Conservation (phyloP, 1,139 yeast species). For the Pichiaceae sp. region DNA sequence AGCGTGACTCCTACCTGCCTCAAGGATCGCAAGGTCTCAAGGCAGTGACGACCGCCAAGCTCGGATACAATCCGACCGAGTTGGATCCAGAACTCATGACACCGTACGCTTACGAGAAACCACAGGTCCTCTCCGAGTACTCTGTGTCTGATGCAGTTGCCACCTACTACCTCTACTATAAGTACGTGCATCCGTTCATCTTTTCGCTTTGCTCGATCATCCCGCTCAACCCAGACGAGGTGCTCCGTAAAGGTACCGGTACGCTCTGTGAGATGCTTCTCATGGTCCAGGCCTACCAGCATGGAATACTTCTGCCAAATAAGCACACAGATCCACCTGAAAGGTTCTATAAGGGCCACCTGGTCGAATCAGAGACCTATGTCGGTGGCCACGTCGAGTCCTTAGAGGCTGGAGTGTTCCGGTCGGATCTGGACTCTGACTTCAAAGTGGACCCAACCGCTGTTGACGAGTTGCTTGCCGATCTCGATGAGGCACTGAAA, state of each 20-base stretch:
- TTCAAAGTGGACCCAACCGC: conserved; percentile 78
- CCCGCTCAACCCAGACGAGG: conserved; percentile 96
- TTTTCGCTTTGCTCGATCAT: conserved; percentile 92
- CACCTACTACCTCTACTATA: conserved; percentile 90
- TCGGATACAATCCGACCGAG: conserved; percentile 95
- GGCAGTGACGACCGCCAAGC: conserved; percentile 92
- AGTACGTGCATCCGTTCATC: conserved; percentile 95
- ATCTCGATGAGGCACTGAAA: conserved; percentile 66
- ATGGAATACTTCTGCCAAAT: conserved; percentile 75
- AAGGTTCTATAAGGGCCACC: conserved; percentile 88
- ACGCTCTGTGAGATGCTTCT: conserved; percentile 96
- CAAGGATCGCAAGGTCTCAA: conserved; percentile 98
- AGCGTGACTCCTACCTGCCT: conserved; percentile 93
- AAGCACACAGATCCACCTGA: conserved; percentile 90
- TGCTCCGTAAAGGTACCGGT: conserved; percentile 94
- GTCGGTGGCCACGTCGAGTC: conserved; percentile 99
- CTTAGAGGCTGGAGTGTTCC: conserved; percentile 92
- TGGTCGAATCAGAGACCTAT: conserved; percentile 91
- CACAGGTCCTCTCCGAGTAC: conserved; percentile 88
- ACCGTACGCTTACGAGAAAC: conserved; percentile 90
- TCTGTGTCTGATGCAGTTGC: conserved; percentile 99
- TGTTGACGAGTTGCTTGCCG: conserved; percentile 67
- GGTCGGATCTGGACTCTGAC: conserved; percentile 74
- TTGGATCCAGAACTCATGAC: conserved; percentile 98
- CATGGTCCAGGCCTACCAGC: conserved; percentile 91